phyloP scores from a whole-genome alignment of 169 alveolate species.

The Cryptosporidium sp. region DNA sequence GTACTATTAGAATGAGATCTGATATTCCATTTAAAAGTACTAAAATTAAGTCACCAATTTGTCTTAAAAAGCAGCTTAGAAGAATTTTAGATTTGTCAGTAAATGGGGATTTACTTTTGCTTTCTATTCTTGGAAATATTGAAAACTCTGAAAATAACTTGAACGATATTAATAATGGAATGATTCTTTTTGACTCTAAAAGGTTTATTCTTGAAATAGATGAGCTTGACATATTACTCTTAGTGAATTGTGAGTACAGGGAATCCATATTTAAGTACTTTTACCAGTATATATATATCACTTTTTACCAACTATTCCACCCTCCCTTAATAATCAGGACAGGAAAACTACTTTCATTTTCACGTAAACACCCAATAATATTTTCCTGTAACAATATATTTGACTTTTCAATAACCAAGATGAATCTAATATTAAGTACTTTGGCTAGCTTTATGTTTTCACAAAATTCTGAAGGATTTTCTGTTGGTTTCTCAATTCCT shows the following conservation, averaged over 20 bases:
- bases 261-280: constrained; percentile 32
- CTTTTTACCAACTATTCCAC: constrained; percentile 51
- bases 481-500: background rate
- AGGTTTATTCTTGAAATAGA: constrained; percentile 59
- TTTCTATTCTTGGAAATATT: constrained; percentile 37
- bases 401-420: constrained; percentile 13
- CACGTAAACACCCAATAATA: constrained; percentile 17
- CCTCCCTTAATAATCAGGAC: constrained; percentile 32
- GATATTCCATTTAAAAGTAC: constrained; percentile 39
- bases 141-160: constrained; percentile 1
- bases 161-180: constrained; percentile 31
- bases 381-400: constrained; percentile 55
- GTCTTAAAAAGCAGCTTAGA: constrained; percentile 42
- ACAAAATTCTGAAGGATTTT: background rate
- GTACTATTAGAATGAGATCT: constrained; percentile 18
- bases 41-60: constrained; percentile 36
- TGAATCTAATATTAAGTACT: background rate
- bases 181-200: constrained; percentile 47
- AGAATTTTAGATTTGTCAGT: constrained; percentile 50
- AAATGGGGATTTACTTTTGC: constrained; percentile 49
- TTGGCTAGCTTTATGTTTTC: background rate
- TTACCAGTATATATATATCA: constrained; percentile 24
- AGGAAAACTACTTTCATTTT: constrained; percentile 41
- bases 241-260: constrained; percentile 4
- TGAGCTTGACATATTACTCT: background rate